These are phyloP conservation scores for Aspergillus aculeatus DNA, from an alignment of 2,329 filamentous ascomycete genomes.

Conservation along the genomic window DNA sequence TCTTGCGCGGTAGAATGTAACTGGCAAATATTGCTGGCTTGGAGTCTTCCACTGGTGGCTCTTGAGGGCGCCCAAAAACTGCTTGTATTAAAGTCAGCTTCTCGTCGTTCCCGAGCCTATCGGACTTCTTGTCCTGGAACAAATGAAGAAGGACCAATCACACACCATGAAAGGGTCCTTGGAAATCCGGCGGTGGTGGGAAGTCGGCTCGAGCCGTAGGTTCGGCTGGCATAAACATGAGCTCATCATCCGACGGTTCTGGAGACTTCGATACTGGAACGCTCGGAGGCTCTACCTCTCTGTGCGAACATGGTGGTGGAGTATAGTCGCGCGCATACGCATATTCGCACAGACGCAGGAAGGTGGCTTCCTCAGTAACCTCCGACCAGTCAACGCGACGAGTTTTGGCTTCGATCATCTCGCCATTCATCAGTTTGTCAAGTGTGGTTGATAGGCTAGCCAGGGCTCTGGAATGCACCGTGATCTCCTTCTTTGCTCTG, in stretches of 20 bases:
- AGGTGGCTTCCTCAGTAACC: conserved; percentile 34
- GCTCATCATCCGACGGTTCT: background rate
- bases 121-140: too few species aligned
- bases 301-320: conserved; percentile 11
- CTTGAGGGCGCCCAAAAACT: too few species aligned
- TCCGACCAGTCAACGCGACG: conserved; percentile 29
- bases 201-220: background rate
- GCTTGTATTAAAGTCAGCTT: too few species aligned
- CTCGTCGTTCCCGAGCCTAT: too few species aligned
- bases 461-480: conserved; percentile 11
- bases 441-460: conserved; percentile 9
- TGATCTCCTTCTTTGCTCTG: conserved; percentile 7
- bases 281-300: background rate
- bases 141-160: too few species aligned
- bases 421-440: conserved; percentile 10
- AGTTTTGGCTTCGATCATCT: conserved; percentile 13
- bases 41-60: too few species aligned
- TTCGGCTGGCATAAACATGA: background rate
- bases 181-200: background rate
- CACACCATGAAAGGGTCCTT: background rate
- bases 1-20: too few species aligned
- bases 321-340: conserved; percentile 40
- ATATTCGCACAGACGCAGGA: conserved; percentile 37
- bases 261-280: background rate
- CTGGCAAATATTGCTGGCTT: too few species aligned